phyloP scores from a whole-genome alignment of 225 moss, liverwort and hornwort genomes.

The Ulota crispa region DNA sequence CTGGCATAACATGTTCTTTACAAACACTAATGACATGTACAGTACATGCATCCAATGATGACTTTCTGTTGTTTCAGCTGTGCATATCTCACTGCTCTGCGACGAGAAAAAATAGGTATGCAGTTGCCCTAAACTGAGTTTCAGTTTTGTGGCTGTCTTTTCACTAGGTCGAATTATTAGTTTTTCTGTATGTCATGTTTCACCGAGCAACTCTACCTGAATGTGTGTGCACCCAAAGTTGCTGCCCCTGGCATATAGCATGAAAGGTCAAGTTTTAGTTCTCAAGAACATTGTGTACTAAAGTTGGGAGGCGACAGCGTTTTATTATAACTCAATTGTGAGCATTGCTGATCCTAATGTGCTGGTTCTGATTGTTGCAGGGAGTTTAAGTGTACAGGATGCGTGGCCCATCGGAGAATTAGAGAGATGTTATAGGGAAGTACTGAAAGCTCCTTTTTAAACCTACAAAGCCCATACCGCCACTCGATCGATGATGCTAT shows the following conservation, averaged over 20 bases:
- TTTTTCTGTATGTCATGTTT: background rate
- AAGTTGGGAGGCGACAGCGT: background rate
- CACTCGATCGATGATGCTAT: background rate
- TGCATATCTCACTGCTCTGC: slow-evolving; percentile 74
- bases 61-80: slow-evolving; percentile 58
- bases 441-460: slow-evolving; percentile 26
- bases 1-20: background rate
- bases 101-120: slow-evolving; percentile 86
- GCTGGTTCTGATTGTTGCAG: slow-evolving; percentile 32
- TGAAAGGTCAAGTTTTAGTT: background rate
- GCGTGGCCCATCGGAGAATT: slow-evolving; percentile 58
- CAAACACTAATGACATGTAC: background rate
- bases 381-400: slow-evolving; percentile 48
- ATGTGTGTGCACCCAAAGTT: background rate
- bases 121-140: background rate
- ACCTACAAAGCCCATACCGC: slow-evolving; percentile 19
- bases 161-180: background rate
- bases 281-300: background rate
- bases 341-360: slow-evolving; percentile 7
- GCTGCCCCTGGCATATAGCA: background rate
- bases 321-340: background rate
- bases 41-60: slow-evolving; percentile 8
- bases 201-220: background rate
- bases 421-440: slow-evolving; percentile 34
- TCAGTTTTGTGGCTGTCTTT: background rate